Percentiles rank a stretch among this genome's conserved stretches.
phyloP scores from a whole-genome alignment of 352 stramenopile species.

The Pythium vanterpoolii region DNA sequence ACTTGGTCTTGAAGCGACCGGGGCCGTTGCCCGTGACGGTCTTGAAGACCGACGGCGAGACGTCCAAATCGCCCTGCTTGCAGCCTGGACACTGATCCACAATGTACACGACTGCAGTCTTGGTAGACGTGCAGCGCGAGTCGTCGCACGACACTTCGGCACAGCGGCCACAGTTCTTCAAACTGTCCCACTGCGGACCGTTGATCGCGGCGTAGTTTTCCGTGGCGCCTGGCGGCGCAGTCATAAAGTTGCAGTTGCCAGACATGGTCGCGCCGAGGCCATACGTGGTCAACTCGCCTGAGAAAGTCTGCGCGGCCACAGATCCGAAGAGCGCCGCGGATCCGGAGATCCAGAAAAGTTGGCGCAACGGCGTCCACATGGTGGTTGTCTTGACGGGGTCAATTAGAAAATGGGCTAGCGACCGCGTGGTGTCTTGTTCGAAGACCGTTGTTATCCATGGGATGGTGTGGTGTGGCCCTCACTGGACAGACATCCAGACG shows the following conservation, averaged over 20 bases:
- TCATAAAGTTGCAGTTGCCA: conserved; percentile 63
- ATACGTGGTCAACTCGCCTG: conserved; percentile 20
- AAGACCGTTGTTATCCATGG: too few species aligned
- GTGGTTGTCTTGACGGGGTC: background rate
- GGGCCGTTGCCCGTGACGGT: conserved; percentile 30
- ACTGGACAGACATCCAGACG: too few species aligned
- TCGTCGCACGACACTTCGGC: conserved; percentile 37
- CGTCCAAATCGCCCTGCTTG: conserved; percentile 42
- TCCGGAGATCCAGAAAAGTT: conserved; percentile 1
- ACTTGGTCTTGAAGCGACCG: conserved; percentile 27
- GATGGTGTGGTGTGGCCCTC: too few species aligned
- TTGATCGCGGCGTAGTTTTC: conserved; percentile 65
- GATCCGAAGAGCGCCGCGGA: background rate
- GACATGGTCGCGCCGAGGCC: conserved; percentile 6
- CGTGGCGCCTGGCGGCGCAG: conserved; percentile 25
- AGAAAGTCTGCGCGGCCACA: conserved; percentile 1
- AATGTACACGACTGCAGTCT: conserved; percentile 57
- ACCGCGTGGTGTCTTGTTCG: too few species aligned
- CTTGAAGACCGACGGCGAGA: conserved; percentile 39
- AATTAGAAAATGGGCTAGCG: background rate
- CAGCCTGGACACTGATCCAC: conserved; percentile 60
- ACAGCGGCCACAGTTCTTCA: conserved; percentile 37
- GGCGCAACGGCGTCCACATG: background rate
- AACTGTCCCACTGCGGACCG: conserved; percentile 43
- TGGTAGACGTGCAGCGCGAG: conserved; percentile 26